Evolutionary conservation across 768 basidiomycete species (phyloP).

Genomic region (Dioszegia hungarica): DNA sequence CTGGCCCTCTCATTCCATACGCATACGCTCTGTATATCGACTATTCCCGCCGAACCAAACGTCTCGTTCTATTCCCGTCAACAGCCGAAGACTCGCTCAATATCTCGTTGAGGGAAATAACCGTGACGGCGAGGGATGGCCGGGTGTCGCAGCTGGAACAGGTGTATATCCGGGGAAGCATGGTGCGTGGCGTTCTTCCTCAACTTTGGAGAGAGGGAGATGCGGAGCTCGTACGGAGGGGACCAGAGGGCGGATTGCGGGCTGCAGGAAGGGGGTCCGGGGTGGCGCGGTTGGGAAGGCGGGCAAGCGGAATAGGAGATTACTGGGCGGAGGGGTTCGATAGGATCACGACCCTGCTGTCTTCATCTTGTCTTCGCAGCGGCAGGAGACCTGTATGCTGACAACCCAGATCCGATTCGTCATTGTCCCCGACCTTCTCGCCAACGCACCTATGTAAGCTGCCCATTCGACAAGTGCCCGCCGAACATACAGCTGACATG

Average conservation of each 20-base stretch:
- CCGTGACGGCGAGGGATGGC: constrained; percentile 95
- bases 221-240: no score
- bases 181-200: constrained; percentile 54
- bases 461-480: background rate
- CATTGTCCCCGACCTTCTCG: constrained; percentile 98
- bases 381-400: no score
- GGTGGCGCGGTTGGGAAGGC: no score
- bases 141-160: constrained; percentile 98
- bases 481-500: background rate
- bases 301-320: no score
- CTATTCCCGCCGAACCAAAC: no score
- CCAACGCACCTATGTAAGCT: constrained; percentile 95
- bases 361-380: no score
- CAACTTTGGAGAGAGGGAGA: background rate
- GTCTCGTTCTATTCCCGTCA: background rate
- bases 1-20: background rate
- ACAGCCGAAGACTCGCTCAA: constrained; percentile 97
- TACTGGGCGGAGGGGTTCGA: no score
- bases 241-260: no score
- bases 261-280: no score
- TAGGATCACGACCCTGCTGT: no score
- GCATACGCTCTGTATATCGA: background rate
- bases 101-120: constrained; percentile 92
- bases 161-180: constrained; percentile 96
- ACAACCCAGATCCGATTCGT: constrained; percentile 65